phyloP scores from a whole-genome alignment of 2,329 filamentous ascomycete species.

The Sporothrix dimorphospora region DNA sequence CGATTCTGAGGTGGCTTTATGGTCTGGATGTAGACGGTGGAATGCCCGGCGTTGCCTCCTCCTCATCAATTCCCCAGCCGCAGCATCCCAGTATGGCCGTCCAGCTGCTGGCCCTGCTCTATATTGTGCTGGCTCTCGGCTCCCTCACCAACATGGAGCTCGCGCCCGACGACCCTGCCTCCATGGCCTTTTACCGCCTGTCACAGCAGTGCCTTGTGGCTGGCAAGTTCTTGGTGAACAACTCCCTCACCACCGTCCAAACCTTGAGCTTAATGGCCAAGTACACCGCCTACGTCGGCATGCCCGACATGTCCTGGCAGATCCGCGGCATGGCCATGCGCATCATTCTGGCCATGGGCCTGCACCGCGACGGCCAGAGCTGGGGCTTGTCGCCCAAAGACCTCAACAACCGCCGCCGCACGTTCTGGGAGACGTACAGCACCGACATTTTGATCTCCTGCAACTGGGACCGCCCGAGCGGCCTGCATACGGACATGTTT shows the following conservation, averaged over 20 bases:
- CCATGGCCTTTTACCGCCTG: constrained; percentile 13
- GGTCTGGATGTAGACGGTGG: neutral
- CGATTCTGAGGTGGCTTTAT: constrained; percentile 12
- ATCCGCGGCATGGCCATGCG: constrained; percentile 23
- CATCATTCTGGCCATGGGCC: constrained; percentile 17
- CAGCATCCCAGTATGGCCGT: constrained; percentile 21
- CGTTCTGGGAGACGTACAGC: constrained; percentile 24
- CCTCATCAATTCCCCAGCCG: neutral
- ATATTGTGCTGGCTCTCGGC: constrained; percentile 15
- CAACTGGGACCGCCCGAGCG: constrained; percentile 21
- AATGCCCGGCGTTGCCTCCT: neutral
- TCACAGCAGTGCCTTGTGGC: constrained; percentile 20
- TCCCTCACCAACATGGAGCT: constrained; percentile 23
- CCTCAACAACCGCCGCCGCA: constrained; percentile 15
- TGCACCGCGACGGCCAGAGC: constrained; percentile 26
- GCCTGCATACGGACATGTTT: constrained; percentile 21
- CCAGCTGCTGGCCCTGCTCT: constrained; percentile 16
- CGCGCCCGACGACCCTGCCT: constrained; percentile 17
- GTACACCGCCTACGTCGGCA: constrained; percentile 23
- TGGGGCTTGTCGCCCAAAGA: constrained; percentile 9
- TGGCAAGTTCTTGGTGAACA: constrained; percentile 20
- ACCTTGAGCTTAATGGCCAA: constrained; percentile 19
- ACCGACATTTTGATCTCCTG: constrained; percentile 20
- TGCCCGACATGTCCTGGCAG: constrained; percentile 23
- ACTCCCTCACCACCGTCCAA: constrained; percentile 14